Evolutionary conservation across 306 rosid genomes (phyloP).

Genomic region (Canavalia ensiformis): DNA sequence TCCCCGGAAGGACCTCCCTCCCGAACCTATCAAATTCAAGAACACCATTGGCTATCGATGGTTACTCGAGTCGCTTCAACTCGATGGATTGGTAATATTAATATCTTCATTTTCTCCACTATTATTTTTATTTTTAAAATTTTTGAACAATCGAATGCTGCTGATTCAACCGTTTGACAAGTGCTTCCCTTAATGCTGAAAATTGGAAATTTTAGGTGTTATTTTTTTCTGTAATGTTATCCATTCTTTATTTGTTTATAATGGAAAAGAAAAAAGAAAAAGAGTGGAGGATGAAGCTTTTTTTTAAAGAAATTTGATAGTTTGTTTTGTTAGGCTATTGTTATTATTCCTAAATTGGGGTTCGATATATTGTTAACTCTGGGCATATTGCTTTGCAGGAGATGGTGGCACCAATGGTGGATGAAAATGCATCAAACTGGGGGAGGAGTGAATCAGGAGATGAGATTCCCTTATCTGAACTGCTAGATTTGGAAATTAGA

Average conservation of each 20-base stretch:
- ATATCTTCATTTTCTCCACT: neutral
- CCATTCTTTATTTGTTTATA: neutral
- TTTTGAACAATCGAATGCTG: conserved; percentile 24
- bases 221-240: conserved; percentile 4
- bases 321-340: conserved; percentile 5
- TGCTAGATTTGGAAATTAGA: conserved; percentile 78
- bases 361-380: conserved; percentile 42
- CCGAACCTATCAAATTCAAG: conserved; percentile 77
- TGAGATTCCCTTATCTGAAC: conserved; percentile 72
- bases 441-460: conserved; percentile 57
- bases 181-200: no score
- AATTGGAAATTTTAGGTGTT: neutral
- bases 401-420: conserved; percentile 56
- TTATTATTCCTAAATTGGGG: neutral
- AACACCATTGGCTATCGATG: conserved; percentile 75
- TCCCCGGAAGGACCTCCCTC: conserved; percentile 68
- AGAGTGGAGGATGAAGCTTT: neutral
- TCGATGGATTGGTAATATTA: conserved; percentile 86
- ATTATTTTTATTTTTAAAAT: neutral
- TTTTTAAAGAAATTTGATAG: neutral
- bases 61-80: conserved; percentile 75
- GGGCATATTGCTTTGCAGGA: conserved; percentile 66
- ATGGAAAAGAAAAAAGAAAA: neutral
- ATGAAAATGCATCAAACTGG: conserved; percentile 59
- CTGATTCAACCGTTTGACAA: neutral